Conservation (phyloP, 225 moss, liverwort and hornwort species). For the Pseudisothecium myosuroides region DNA sequence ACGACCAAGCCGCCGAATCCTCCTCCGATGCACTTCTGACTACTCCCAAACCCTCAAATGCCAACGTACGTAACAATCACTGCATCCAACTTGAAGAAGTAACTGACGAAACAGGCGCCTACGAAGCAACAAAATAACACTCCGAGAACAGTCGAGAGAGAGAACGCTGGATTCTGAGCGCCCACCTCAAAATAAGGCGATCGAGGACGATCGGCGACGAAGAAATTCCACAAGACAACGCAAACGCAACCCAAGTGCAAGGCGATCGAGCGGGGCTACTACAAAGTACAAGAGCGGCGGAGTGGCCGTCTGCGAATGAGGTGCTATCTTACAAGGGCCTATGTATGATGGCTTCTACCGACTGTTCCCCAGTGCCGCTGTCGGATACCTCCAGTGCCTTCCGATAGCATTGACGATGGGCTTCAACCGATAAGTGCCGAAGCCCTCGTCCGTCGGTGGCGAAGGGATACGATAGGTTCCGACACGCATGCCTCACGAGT, state of each 20-base stretch:
- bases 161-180: neutral
- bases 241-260: neutral
- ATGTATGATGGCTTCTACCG: neutral
- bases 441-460: neutral
- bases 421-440: neutral
- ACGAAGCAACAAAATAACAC: neutral
- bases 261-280: too few relatives aligned
- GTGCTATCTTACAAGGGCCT: neutral
- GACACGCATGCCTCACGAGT: neutral
- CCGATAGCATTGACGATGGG: neutral
- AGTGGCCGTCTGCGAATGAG: too few relatives aligned
- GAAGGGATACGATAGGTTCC: neutral
- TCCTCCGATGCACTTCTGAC: too few relatives aligned
- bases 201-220: neutral
- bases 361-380: neutral
- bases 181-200: neutral
- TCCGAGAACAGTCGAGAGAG: neutral
- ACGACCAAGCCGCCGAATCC: neutral
- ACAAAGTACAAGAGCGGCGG: neutral
- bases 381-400: neutral
- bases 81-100: too few relatives aligned
- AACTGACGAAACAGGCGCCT: neutral
- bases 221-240: neutral
- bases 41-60: neutral
- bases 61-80: neutral